Percentiles rank a stretch among this genome's conserved stretches.
Evolutionary conservation across 1,284 basidiomycete species (phyloP).

Genomic region (Bothia castanella): DNA sequence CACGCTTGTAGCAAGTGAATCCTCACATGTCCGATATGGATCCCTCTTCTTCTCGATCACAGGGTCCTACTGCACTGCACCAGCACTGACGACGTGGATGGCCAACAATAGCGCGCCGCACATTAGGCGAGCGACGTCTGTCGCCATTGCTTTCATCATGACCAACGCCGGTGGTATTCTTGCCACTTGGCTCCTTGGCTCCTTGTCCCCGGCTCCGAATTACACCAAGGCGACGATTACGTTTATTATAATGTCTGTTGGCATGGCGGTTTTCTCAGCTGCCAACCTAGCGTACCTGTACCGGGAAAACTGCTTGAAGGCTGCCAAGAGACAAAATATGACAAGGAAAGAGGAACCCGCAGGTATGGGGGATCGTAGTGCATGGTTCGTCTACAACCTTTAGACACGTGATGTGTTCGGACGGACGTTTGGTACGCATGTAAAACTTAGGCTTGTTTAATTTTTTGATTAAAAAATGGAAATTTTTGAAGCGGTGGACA

Average conservation of each 20-base stretch:
- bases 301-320: conserved; percentile 24
- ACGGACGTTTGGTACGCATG: neutral
- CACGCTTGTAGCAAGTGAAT: conserved; percentile 16
- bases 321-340: conserved; percentile 15
- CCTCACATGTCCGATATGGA: conserved; percentile 42
- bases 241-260: conserved; percentile 36
- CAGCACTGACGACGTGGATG: conserved; percentile 47
- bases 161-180: conserved; percentile 58
- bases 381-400: conserved; percentile 32
- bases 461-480: neutral
- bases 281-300: conserved; percentile 31
- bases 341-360: conserved; percentile 18
- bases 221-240: conserved; percentile 41
- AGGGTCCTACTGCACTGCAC: conserved; percentile 43
- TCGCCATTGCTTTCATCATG: conserved; percentile 52
- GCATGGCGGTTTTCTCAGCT: conserved; percentile 33
- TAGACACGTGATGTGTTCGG: conserved; percentile 12
- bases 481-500: too few species aligned
- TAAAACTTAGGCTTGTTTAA: neutral
- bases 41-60: conserved; percentile 50
- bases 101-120: conserved; percentile 59
- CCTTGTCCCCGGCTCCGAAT: conserved; percentile 40
- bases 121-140: conserved; percentile 49
- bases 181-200: conserved; percentile 51
- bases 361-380: conserved; percentile 28